Conservation (phyloP, 108 stramenopile genomes). For the Cyclostephanos tholiformis region DNA sequence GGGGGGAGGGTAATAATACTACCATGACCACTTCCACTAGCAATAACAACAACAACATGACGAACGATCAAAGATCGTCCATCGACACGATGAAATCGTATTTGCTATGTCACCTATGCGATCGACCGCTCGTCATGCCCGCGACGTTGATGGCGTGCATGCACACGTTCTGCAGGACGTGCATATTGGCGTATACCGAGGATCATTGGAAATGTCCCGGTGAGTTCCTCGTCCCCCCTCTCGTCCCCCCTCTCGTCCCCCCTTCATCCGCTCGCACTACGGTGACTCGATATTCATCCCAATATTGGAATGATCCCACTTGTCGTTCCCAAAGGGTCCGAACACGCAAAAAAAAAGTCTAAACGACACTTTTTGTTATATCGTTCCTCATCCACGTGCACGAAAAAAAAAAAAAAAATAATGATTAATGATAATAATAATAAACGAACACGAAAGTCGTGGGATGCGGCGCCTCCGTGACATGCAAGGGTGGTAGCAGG, state of each 20-base stretch:
- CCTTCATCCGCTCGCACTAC: not conserved
- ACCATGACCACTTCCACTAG: too few relatives aligned
- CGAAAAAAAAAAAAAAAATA: too few relatives aligned
- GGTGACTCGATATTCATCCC: not conserved
- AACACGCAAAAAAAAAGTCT: too few relatives aligned
- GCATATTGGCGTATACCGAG: slow-evolving; percentile 30
- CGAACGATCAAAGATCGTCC: slow-evolving; percentile 15
- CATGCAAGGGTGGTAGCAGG: slow-evolving; percentile 18
- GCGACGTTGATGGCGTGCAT: slow-evolving; percentile 31
- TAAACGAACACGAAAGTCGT: too few relatives aligned
- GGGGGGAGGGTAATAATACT: too few relatives aligned
- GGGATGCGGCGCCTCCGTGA: slow-evolving; percentile 35
- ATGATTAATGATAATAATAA: too few relatives aligned
- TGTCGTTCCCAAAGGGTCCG: too few relatives aligned
- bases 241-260: too few relatives aligned
- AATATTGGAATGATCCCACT: not conserved
- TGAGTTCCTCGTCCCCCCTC: slow-evolving; percentile 14
- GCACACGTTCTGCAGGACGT: slow-evolving; percentile 38
- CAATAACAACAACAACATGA: slow-evolving; percentile 17
- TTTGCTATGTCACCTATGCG: slow-evolving; percentile 36
- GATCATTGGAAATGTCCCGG: slow-evolving; percentile 42
- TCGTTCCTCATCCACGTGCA: too few relatives aligned
- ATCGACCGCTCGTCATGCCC: slow-evolving; percentile 9
- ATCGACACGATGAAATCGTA: slow-evolving; percentile 20
- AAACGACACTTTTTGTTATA: not conserved